Percentiles rank a stretch among this genome's conserved stretches.
These are phyloP conservation scores for Boletus vinaceobasis DNA, from an alignment of 768 basidiomycete genomes.

Conservation along the genomic window DNA sequence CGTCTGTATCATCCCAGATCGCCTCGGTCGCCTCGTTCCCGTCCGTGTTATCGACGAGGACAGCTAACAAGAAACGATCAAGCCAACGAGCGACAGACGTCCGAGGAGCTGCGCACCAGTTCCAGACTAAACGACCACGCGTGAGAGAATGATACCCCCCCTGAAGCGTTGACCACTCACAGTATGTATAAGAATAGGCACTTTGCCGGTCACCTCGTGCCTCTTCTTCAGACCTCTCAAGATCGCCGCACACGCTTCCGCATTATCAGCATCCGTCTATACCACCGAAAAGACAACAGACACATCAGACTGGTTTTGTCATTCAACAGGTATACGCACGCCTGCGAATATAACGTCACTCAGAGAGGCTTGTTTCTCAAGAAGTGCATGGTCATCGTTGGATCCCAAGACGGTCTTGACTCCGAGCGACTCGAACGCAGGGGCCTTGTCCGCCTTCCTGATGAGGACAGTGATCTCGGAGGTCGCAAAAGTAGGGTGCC, in stretches of 20 bases:
- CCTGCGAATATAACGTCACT: slow-evolving; percentile 44
- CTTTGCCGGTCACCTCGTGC: slow-evolving; percentile 38
- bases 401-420: slow-evolving; percentile 39
- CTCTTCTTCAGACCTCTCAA: slow-evolving; percentile 52
- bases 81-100: not conserved
- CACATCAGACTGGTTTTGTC: not conserved
- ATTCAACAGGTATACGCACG: slow-evolving; percentile 22
- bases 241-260: slow-evolving; percentile 42
- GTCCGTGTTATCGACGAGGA: slow-evolving; percentile 43
- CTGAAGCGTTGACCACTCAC: slow-evolving; percentile 34
- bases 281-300: not conserved
- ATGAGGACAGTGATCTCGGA: slow-evolving; percentile 29
- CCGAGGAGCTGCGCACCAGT: slow-evolving; percentile 34
- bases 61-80: slow-evolving; percentile 26
- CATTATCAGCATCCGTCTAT: slow-evolving; percentile 48
- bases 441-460: slow-evolving; percentile 28
- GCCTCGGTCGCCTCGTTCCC: slow-evolving; percentile 37
- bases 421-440: slow-evolving; percentile 21
- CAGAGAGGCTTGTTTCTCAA: slow-evolving; percentile 43
- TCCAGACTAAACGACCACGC: slow-evolving; percentile 40
- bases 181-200: slow-evolving; percentile 58
- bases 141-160: not conserved
- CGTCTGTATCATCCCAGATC: slow-evolving; percentile 49
- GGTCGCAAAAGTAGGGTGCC: slow-evolving; percentile 18
- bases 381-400: slow-evolving; percentile 38